Conservation (phyloP, 208 protist genomes). For the Leishmania gerbilli region DNA sequence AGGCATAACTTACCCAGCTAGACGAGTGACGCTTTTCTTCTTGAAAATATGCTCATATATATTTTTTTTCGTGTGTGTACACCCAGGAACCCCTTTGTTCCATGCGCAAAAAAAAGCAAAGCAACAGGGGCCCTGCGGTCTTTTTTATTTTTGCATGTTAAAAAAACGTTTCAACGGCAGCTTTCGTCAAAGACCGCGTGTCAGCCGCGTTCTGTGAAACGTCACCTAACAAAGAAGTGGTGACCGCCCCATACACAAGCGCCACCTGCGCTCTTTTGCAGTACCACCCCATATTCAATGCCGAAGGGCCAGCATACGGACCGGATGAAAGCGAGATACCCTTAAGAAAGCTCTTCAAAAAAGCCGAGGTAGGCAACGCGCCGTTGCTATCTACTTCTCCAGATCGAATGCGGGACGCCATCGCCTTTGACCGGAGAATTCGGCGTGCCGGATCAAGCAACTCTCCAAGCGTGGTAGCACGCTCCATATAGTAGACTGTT, state of each 20-base stretch:
- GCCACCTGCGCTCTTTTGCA: slow-evolving; percentile 47
- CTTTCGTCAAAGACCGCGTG: slow-evolving; percentile 45
- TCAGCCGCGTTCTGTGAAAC: slow-evolving; percentile 37
- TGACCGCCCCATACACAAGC: slow-evolving; percentile 44
- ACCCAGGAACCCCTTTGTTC: background rate
- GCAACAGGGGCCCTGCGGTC: background rate
- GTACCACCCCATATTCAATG: slow-evolving; percentile 59
- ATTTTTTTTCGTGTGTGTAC: background rate
- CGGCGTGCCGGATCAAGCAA: slow-evolving; percentile 40
- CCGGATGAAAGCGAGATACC: slow-evolving; percentile 73
- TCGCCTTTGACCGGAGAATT: slow-evolving; percentile 43
- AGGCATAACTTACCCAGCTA: background rate
- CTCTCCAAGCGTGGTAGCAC: slow-evolving; percentile 45
- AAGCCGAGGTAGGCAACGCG: slow-evolving; percentile 22
- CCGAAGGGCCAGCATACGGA: slow-evolving; percentile 41
- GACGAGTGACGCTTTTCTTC: background rate
- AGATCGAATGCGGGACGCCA: slow-evolving; percentile 38
- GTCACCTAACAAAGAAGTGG: slow-evolving; percentile 77
- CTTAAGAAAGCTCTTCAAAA: slow-evolving; percentile 53
- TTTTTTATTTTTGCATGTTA: slow-evolving; percentile 11
- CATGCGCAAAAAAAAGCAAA: background rate
- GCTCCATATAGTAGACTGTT: slow-evolving; percentile 74
- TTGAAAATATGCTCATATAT: background rate
- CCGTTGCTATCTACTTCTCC: background rate
- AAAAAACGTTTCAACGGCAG: slow-evolving; percentile 34